Evolutionary conservation across 441 rosid species (phyloP).

Genomic region (Syzygium malaccense): DNA sequence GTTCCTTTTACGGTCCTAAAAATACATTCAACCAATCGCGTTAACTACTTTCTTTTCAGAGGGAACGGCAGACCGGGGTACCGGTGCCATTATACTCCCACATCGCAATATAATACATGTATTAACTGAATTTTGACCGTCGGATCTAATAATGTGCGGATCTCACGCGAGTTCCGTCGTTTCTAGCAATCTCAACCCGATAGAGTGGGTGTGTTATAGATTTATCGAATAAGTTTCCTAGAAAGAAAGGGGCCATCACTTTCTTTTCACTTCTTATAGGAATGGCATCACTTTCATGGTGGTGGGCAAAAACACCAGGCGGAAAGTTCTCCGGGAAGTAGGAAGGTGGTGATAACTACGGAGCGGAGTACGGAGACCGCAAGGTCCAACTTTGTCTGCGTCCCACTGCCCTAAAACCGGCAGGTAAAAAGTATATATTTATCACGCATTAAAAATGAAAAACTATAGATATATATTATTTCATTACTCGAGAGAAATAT

Average conservation of each 20-base stretch:
- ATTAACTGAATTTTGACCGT: background rate
- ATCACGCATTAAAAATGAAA: background rate
- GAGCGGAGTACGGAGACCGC: background rate
- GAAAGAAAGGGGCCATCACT: background rate
- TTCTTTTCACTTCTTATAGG: background rate
- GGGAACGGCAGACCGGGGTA: background rate
- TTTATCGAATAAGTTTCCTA: background rate
- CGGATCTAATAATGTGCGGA: background rate
- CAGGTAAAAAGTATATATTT: background rate
- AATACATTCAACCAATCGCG: background rate
- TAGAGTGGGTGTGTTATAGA: background rate
- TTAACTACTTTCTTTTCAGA: background rate
- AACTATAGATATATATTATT: background rate
- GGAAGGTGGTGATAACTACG: background rate
- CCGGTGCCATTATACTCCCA: background rate
- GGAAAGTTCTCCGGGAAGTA: background rate
- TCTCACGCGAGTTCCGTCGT: background rate
- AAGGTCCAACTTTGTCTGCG: background rate
- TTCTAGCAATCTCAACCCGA: background rate
- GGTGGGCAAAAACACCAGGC: background rate
- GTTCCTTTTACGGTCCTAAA: background rate
- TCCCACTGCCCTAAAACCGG: background rate
- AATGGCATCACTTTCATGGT: background rate
- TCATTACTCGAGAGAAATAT: background rate
- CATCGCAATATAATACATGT: rapidly evolving